Evolutionary conservation across 306 rosid species (phyloP), one percentile per base, ranked within the genome.

Genomic region (Coriaria nepalensis): DNA sequence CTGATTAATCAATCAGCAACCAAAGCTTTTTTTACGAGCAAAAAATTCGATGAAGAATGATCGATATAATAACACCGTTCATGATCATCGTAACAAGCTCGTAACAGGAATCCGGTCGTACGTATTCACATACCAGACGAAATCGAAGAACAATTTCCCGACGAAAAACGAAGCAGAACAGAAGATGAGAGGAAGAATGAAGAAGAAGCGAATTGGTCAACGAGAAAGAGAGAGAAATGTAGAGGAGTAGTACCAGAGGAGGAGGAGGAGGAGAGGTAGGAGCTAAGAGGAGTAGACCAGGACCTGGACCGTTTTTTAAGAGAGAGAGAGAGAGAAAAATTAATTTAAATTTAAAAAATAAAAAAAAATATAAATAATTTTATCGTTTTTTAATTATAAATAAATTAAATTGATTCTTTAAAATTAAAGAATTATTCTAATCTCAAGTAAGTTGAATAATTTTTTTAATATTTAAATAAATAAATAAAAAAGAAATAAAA

Each of bases 181-280:
- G 13, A 37, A 15, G 9, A 11, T 10, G 47, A 20, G 20, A n/a
- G 40, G 38, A 4, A 60, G 55, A 42, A 9, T 1, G 13, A 43
- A 37, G 52, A 43, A 34, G 45, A 59, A 10, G 29, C 13, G 5
- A 62, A 58, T 37, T 54, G n/a, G n/a, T n/a, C n/a, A n/a, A 64
- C 45, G 15, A 37, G 60, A 49, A 11, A 34, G 59, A 45, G 51
- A 49, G 8, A 29, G 45, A 33, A 20, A 13, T 10, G 47, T 4
- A 6, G 8, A 42, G 20, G 29, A 20, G 29, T 20, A 41, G 34
- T 52, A 41, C 49, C 40, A 7, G 44, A 52, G 41, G 45, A 43
- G 33, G 13, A 20, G 33, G 13, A 20, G 47, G 33, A 9, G 8
- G 33, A 37, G 15, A 33, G n/a, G 38, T 37, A 7, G 37, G 4